Evolutionary conservation across 257 asterid species (phyloP).

Genomic region (Agastache rugosa): DNA sequence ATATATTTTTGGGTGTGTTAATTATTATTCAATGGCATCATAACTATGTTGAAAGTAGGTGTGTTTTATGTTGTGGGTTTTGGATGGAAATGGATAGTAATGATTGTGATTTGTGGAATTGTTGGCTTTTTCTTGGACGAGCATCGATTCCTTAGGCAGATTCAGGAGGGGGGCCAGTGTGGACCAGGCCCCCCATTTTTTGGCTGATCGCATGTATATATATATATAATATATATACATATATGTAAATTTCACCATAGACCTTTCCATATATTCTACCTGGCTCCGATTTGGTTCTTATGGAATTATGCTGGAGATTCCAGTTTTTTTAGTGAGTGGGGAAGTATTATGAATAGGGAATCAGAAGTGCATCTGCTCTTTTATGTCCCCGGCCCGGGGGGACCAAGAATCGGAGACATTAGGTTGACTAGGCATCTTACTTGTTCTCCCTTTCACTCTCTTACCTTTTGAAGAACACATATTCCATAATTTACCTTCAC

Average conservation of each 20-base stretch:
- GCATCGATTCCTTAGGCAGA: conserved; percentile 16
- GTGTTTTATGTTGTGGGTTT: background rate
- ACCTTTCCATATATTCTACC: background rate
- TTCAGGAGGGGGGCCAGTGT: background rate
- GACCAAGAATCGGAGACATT: background rate
- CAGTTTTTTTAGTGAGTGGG: background rate
- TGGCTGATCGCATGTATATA: no score
- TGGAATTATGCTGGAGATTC: conserved; percentile 23
- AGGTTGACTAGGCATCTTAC: background rate
- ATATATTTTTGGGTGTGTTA: no score
- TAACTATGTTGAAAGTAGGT: background rate
- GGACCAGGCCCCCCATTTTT: background rate
- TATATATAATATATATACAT: background rate
- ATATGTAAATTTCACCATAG: background rate
- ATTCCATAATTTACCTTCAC: background rate
- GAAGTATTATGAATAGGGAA: conserved; percentile 1
- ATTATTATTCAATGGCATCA: no score
- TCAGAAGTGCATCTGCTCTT: conserved; percentile 2
- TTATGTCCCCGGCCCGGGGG: background rate
- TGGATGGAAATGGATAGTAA: conserved; percentile 12
- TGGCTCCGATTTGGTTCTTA: background rate
- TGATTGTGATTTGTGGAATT: conserved; percentile 18
- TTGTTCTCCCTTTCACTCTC: background rate
- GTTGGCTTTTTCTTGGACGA: background rate
- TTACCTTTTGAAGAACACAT: background rate